Evolutionary conservation across 108 stramenopile genomes (phyloP), one percentile per base, ranked within the genome.

Genomic region (Nannochloropsis gaditana): DNA sequence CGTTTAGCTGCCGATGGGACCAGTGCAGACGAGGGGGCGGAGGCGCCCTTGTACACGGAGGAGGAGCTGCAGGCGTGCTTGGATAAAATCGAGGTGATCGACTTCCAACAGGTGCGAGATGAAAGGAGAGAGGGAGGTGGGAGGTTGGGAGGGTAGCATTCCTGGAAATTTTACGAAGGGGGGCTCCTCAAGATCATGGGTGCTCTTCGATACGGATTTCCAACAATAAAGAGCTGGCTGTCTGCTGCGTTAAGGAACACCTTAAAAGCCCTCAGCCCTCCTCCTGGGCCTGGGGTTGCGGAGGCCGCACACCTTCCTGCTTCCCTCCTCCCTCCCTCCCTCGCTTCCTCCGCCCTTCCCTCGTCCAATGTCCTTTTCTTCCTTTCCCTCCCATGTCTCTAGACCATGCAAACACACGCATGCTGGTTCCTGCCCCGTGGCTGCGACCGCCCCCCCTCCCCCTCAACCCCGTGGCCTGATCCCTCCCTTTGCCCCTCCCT

Each of bases 51-150:
- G 9, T 98, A 95, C 92, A 95, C 95, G 15, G 95, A 95, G 86
- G 92, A 94, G 31, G 97, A 99, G 45, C 87, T 99, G 83, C 88
- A 91, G 84, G 89, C 92, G 5, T 98, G 99, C 87, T 89, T 97
- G 11, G 94, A 97, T 41, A 95, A 96, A 85, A 92, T 98, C 81
- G 96, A 99, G 90, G 90, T 97, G 15, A 92, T 99, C 50, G 96
- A 98, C 91, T 98, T 93, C 85, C 97, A 98, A 88, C 96, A 96
- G 79, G 96, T 93, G 15, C 92, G 95, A 44, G 45, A 83, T 4
- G 59, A n/a, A 73, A n/a, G 8, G 59, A 73, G 59, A n/a, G 59
- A 73, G 8, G 59, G 59, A 2, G 59, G 59, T n/a, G 59, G 59
- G 59, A 73, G 59, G 59, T 15, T n/a, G 47, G 47, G 47, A 50